phyloP scores from a whole-genome alignment of 805 yeast genomes.

The Hanseniaspora lachancei region DNA sequence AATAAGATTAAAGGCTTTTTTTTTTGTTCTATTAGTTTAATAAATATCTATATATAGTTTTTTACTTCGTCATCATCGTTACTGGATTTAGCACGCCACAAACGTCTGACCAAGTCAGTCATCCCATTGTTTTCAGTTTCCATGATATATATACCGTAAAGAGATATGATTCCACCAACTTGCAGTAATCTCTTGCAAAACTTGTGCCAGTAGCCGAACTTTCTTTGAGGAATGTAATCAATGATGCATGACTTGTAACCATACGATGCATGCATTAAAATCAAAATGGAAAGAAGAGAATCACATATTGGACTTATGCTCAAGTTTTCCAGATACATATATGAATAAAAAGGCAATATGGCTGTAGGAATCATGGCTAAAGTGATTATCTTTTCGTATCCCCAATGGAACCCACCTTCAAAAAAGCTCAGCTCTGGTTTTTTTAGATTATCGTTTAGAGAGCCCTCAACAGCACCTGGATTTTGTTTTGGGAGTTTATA shows the following conservation, averaged over 20 bases:
- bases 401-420: constrained; percentile 68
- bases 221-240: constrained; percentile 67
- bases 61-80: background rate
- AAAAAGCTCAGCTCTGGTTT: constrained; percentile 41
- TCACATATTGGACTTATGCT: constrained; percentile 41
- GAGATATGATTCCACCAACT: constrained; percentile 50
- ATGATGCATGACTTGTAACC: constrained; percentile 69
- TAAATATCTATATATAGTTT: background rate
- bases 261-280: constrained; percentile 51
- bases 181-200: constrained; percentile 47
- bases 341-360: constrained; percentile 36
- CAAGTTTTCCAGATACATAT: constrained; percentile 22
- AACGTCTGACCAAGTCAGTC: constrained; percentile 32
- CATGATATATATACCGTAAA: constrained; percentile 58
- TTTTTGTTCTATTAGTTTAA: background rate
- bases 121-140: constrained; percentile 59
- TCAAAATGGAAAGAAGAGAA: constrained; percentile 39
- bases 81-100: constrained; percentile 25
- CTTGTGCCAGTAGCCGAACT: constrained; percentile 52
- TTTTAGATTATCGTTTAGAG: constrained; percentile 58
- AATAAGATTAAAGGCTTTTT: background rate
- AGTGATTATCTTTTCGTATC: constrained; percentile 50
- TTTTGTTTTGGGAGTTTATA: constrained; percentile 50
- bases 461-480: constrained; percentile 59
- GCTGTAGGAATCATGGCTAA: constrained; percentile 52